phyloP scores from a whole-genome alignment of 805 yeast species.

The Hanseniaspora osmophila region DNA sequence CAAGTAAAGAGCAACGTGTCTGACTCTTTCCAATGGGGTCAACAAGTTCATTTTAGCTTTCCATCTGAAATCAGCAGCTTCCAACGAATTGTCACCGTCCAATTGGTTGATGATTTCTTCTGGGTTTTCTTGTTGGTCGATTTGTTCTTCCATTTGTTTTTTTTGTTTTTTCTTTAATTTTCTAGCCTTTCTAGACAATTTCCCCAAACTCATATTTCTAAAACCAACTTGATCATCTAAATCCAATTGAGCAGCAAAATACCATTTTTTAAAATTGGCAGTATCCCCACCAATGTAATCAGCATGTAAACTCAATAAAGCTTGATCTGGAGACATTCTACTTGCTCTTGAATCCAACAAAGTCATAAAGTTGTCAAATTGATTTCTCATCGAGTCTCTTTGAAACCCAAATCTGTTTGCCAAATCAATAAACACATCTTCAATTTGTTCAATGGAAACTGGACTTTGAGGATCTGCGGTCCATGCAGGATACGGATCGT shows the following conservation, averaged over 20 bases:
- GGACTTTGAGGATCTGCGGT: constrained; percentile 91
- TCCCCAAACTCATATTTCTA: constrained; percentile 67
- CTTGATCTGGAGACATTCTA: constrained; percentile 83
- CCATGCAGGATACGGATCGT: constrained; percentile 99
- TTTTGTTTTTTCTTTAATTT: constrained; percentile 70
- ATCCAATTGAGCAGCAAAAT: constrained; percentile 77
- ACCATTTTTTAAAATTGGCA: constrained; percentile 80
- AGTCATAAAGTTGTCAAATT: constrained; percentile 80
- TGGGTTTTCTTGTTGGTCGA: constrained; percentile 36
- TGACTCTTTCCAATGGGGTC: constrained; percentile 64
- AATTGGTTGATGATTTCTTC: constrained; percentile 46
- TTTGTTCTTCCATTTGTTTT: constrained; percentile 48
- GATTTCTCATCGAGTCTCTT: constrained; percentile 84
- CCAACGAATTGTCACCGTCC: constrained; percentile 74
- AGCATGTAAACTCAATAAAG: constrained; percentile 67
- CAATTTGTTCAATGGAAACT: constrained; percentile 69
- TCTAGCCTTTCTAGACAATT: constrained; percentile 64
- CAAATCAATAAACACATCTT: constrained; percentile 72
- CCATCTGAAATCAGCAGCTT: constrained; percentile 75
- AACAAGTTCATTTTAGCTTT: constrained; percentile 62
- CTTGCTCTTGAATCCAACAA: constrained; percentile 71
- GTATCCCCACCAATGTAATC: constrained; percentile 82
- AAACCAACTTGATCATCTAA: constrained; percentile 75
- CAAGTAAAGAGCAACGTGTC: constrained; percentile 63
- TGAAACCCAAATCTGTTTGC: constrained; percentile 80